Percentiles rank a stretch among this genome's conserved stretches.
Conservation (phyloP, 2,329 filamentous ascomycete species). For the Colletotrichum cordylinicola region DNA sequence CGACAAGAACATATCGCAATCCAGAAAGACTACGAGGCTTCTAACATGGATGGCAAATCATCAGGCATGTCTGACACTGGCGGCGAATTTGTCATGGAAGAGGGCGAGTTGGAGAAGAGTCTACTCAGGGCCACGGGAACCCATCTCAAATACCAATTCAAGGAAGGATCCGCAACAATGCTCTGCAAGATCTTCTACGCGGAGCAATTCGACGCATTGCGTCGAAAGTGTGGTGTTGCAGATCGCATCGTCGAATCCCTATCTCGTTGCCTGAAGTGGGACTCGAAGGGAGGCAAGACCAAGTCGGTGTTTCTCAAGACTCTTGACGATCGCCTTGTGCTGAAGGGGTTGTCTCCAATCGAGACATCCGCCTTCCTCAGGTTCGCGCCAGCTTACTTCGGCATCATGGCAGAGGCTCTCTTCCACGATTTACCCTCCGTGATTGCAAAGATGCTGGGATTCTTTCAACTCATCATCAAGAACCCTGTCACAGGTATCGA, state of each 20-base stretch:
- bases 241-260: conserved; percentile 95
- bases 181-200: conserved; percentile 99
- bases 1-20: conserved; percentile 26
- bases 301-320: conserved; percentile 98
- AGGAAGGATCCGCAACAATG: conserved; percentile 91
- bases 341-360: conserved; percentile 88
- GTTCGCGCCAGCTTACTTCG: conserved; percentile 96
- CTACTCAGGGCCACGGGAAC: conserved; percentile 85
- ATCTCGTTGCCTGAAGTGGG: conserved; percentile 95
- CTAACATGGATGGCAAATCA: conserved; percentile 30
- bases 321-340: conserved; percentile 88
- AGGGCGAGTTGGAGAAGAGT: conserved; percentile 83
- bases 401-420: conserved; percentile 93
- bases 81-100: conserved; percentile 51
- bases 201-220: conserved; percentile 94
- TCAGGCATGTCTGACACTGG: conserved; percentile 38
- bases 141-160: conserved; percentile 95
- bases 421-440: conserved; percentile 96
- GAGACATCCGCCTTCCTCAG: conserved; percentile 94
- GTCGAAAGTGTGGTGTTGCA: conserved; percentile 89
- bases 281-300: conserved; percentile 96
- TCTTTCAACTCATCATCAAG: conserved; percentile 97
- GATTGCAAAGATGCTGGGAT: conserved; percentile 98
- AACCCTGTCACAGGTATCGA: conserved; percentile 91
- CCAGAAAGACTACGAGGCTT: conserved; percentile 21